Conservation (phyloP, 1,284 basidiomycete species). For the Trametes hirsuta region DNA sequence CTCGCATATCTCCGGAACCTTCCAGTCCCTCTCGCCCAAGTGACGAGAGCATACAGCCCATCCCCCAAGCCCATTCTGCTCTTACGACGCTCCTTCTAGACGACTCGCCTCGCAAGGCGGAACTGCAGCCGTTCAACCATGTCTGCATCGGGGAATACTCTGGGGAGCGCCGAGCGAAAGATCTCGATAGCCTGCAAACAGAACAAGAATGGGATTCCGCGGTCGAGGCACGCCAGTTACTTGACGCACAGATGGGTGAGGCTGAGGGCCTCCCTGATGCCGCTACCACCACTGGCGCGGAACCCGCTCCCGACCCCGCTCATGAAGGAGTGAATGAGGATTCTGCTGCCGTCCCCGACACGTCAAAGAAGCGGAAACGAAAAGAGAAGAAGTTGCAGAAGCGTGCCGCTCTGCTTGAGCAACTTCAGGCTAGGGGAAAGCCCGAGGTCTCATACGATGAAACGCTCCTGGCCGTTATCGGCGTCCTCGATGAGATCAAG, state of each 20-base stretch:
- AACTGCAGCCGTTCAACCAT: constrained; percentile 81
- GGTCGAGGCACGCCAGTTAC: constrained; percentile 13
- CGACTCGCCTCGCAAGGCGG: constrained; percentile 79
- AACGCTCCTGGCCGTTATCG: constrained; percentile 72
- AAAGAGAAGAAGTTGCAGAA: constrained; percentile 28
- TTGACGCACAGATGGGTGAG: constrained; percentile 8
- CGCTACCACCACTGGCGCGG: not conserved
- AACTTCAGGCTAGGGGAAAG: not conserved
- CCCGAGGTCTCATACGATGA: constrained; percentile 48
- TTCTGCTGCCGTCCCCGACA: not conserved
- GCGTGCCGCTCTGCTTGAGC: constrained; percentile 21
- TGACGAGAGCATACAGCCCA: constrained; percentile 3
- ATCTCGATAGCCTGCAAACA: constrained; percentile 40
- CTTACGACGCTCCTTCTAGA: constrained; percentile 79
- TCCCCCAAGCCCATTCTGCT: constrained; percentile 52
- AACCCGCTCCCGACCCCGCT: not conserved
- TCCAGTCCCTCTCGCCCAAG: constrained; percentile 13
- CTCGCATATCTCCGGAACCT: constrained; percentile 12
- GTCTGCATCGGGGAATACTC: constrained; percentile 75
- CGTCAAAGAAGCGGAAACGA: constrained; percentile 30
- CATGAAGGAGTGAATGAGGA: not conserved
- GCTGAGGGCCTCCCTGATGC: not conserved
- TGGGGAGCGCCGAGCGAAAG: constrained; percentile 45
- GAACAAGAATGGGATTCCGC: constrained; percentile 27
- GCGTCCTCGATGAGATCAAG: constrained; percentile 65